These are phyloP conservation scores for Echinosophora koreensis DNA, from an alignment of 306 rosid genomes.

Conservation along the genomic window DNA sequence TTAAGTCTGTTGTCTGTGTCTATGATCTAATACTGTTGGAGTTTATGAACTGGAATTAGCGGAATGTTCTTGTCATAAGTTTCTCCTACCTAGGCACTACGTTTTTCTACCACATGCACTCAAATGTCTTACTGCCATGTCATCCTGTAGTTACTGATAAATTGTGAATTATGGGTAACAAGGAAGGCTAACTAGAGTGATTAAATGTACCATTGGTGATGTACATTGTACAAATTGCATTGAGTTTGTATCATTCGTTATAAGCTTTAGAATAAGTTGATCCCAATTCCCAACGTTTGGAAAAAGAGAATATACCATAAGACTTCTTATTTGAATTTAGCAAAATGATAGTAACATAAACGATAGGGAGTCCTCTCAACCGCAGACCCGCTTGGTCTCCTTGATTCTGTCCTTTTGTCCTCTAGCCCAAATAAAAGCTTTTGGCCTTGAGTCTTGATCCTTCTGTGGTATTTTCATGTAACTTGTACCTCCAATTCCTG, in stretches of 20 bases:
- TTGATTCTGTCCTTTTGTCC: too few species aligned
- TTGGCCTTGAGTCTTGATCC: too few species aligned
- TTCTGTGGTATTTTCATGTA: too few species aligned
- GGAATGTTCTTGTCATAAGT: slow-evolving; percentile 5
- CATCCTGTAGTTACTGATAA: slow-evolving; percentile 1
- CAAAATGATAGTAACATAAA: neutral
- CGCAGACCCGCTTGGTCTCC: too few species aligned
- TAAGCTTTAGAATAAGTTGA: slow-evolving; percentile 2
- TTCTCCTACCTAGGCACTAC: slow-evolving; percentile 13
- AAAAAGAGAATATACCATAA: slow-evolving; percentile 7
- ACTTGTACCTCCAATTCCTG: too few species aligned
- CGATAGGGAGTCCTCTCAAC: too few species aligned
- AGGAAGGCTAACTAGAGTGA: slow-evolving; percentile 15
- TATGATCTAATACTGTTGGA: slow-evolving; percentile 28
- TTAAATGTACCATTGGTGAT: slow-evolving; percentile 23
- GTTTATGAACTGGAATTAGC: slow-evolving; percentile 34
- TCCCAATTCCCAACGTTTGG: neutral
- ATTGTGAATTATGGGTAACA: neutral
- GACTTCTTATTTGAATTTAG: slow-evolving; percentile 9
- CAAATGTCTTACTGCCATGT: neutral
- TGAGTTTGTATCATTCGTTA: slow-evolving; percentile 9
- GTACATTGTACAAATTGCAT: neutral
- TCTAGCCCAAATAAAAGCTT: too few species aligned
- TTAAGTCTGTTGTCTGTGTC: neutral
- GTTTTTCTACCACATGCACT: slow-evolving; percentile 10